Conservation (phyloP, 176 grass and related monocot genomes). For the Triticum dicoccoides region DNA sequence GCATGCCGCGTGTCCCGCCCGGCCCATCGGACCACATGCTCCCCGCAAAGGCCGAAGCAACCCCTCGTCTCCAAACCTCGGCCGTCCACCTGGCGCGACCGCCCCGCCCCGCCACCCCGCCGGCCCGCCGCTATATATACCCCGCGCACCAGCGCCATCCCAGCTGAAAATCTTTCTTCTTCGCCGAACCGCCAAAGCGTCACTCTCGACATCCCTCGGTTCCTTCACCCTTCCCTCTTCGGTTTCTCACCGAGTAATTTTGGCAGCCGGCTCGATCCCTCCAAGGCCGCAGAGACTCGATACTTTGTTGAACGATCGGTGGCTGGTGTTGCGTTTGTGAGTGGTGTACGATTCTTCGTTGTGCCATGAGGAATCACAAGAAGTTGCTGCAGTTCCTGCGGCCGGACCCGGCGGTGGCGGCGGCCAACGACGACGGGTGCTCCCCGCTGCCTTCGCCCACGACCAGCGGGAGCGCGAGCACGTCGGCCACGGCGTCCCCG, state of each 20-base stretch:
- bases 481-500: slow-evolving; percentile 28
- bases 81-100: slow-evolving; percentile 42
- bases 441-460: neutral
- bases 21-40: neutral
- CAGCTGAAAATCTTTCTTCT: neutral
- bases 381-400: slow-evolving; percentile 49
- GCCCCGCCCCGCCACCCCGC: neutral
- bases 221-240: neutral
- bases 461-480: neutral
- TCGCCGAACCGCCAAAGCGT: neutral
- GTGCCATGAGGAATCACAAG: slow-evolving; percentile 39
- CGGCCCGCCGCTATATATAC: neutral
- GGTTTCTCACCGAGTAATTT: neutral
- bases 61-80: neutral
- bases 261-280: neutral
- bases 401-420: slow-evolving; percentile 19
- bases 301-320: neutral
- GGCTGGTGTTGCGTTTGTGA: neutral
- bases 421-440: neutral
- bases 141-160: neutral
- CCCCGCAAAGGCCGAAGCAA: neutral
- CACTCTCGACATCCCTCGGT: neutral
- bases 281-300: neutral
- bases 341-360: too few species aligned
- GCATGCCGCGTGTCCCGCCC: slow-evolving; percentile 16